A percentile compares a stretch with the other conserved stretches of the same genome.
Evolutionary conservation across 2,329 filamentous ascomycete species (phyloP).

Genomic region (Stemphylium lycopersici): DNA sequence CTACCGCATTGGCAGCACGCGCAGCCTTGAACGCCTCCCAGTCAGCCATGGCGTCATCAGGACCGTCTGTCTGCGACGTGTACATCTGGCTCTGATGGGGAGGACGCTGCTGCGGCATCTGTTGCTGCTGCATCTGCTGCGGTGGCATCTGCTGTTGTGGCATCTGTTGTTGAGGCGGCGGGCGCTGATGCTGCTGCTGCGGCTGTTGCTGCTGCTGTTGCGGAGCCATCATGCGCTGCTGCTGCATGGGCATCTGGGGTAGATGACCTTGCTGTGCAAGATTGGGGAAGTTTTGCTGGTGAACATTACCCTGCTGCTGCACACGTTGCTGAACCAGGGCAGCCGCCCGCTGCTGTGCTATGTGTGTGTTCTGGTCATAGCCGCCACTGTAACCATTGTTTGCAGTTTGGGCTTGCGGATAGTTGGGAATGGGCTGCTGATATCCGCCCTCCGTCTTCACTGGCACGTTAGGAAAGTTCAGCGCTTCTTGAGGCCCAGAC

Average conservation of each 20-base stretch:
- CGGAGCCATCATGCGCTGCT: conserved; percentile 36
- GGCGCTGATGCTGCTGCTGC: conserved; percentile 37
- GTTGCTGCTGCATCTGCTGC: conserved; percentile 25
- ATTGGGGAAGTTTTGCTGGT: conserved; percentile 31
- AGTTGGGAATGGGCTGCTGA: conserved; percentile 33
- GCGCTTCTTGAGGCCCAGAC: conserved; percentile 34
- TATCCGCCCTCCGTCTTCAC: conserved; percentile 60
- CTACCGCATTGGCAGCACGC: conserved; percentile 59
- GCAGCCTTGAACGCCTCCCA: conserved; percentile 65
- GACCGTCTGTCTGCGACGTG: conserved; percentile 76
- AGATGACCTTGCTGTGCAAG: conserved; percentile 29
- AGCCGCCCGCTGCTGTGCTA: conserved; percentile 62
- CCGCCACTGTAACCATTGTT: conserved; percentile 42
- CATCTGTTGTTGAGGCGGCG: conserved; percentile 42
- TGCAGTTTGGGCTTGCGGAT: conserved; percentile 35
- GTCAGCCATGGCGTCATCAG: conserved; percentile 65
- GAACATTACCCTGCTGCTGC: conserved; percentile 35
- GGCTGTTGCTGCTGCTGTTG: conserved; percentile 37
- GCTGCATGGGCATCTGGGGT: conserved; percentile 37
- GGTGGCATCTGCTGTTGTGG: conserved; percentile 13
- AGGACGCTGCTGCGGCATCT: conserved; percentile 31
- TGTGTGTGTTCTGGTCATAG: conserved; percentile 50
- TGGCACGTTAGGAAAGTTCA: conserved; percentile 46
- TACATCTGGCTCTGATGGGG: conserved; percentile 41
- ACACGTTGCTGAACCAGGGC: conserved; percentile 52